Conservation (phyloP, 2,329 filamentous ascomycete species). For the Colletotrichum lini region DNA sequence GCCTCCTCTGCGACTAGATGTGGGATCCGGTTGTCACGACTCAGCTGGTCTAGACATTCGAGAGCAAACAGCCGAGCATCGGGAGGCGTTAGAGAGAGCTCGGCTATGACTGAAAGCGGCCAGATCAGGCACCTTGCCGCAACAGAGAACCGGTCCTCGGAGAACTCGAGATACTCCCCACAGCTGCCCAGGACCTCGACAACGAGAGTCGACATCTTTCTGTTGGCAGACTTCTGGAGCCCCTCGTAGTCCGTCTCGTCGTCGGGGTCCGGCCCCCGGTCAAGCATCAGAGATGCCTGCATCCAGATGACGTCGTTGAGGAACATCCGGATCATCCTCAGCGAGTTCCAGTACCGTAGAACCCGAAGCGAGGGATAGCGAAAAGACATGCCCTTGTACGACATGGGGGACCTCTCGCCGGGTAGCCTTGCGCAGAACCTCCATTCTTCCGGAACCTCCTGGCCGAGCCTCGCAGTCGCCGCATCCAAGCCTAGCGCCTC, state of each 20-base stretch:
- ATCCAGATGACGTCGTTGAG: slow-evolving; percentile 43
- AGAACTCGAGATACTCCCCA: slow-evolving; percentile 41
- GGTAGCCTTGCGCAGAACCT: slow-evolving; percentile 22
- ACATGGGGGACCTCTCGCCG: slow-evolving; percentile 36
- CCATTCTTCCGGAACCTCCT: slow-evolving; percentile 27
- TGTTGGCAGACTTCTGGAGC: slow-evolving; percentile 26
- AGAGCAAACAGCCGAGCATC: slow-evolving; percentile 38
- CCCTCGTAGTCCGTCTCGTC: slow-evolving; percentile 20
- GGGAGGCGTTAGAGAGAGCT: slow-evolving; percentile 26
- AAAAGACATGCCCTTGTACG: slow-evolving; percentile 41
- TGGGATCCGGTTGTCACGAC: slow-evolving; percentile 45
- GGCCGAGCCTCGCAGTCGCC: slow-evolving; percentile 27
- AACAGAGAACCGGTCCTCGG: slow-evolving; percentile 42
- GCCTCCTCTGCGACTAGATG: slow-evolving; percentile 35
- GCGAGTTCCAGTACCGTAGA: slow-evolving; percentile 47
- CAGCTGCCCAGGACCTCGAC: slow-evolving; percentile 45
- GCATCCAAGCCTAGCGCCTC: slow-evolving; percentile 45
- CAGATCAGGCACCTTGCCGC: slow-evolving; percentile 45
- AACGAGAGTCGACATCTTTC: slow-evolving; percentile 43
- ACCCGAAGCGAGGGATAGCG: slow-evolving; percentile 44
- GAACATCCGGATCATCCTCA: slow-evolving; percentile 47
- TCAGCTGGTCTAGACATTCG: slow-evolving; percentile 43
- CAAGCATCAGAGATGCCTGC: slow-evolving; percentile 14
- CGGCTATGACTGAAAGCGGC: slow-evolving; percentile 45
- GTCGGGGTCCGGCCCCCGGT: slow-evolving; percentile 21